Conservation (phyloP, 1,139 yeast genomes). For the Pichia sp. region DNA sequence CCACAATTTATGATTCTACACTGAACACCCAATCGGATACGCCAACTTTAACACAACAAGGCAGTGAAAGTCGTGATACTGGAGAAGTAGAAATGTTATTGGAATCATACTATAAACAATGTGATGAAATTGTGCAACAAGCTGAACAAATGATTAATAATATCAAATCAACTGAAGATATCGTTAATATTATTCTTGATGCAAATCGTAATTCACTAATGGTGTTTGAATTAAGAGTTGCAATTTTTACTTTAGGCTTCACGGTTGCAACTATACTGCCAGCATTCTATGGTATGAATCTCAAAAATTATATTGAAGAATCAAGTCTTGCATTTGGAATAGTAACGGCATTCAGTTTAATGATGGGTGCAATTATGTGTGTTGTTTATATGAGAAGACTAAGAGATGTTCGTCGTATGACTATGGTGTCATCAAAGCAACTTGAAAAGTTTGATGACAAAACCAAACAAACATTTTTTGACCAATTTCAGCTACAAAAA, state of each 20-base stretch:
- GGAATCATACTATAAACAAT: slow-evolving; percentile 89
- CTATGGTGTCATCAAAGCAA: slow-evolving; percentile 33
- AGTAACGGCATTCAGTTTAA: slow-evolving; percentile 46
- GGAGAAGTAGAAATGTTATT: slow-evolving; percentile 83
- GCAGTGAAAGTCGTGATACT: slow-evolving; percentile 32
- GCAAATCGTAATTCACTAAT: slow-evolving; percentile 91
- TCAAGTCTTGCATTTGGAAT: slow-evolving; percentile 57
- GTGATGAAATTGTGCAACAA: slow-evolving; percentile 94
- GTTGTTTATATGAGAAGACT: slow-evolving; percentile 39
- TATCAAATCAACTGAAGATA: slow-evolving; percentile 91
- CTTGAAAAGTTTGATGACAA: slow-evolving; percentile 20
- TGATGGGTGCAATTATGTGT: slow-evolving; percentile 42
- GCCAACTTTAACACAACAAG: slow-evolving; percentile 4
- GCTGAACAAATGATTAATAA: slow-evolving; percentile 79
- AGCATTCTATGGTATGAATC: slow-evolving; percentile 92
- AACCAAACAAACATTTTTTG: slow-evolving; percentile 13
- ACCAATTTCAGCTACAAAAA: slow-evolving; percentile 5
- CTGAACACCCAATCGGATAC: not conserved
- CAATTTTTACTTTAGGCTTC: slow-evolving; percentile 79
- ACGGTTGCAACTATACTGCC: slow-evolving; percentile 73
- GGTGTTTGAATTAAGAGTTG: slow-evolving; percentile 78
- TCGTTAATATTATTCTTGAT: slow-evolving; percentile 88
- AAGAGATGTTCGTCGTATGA: slow-evolving; percentile 42
- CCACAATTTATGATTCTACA: not conserved
- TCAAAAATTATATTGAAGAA: slow-evolving; percentile 85